Evolutionary conservation across 2,329 filamentous ascomycete species (phyloP), one percentile per base, ranked within the genome.

Genomic region (Pyrenophora seminiperda): DNA sequence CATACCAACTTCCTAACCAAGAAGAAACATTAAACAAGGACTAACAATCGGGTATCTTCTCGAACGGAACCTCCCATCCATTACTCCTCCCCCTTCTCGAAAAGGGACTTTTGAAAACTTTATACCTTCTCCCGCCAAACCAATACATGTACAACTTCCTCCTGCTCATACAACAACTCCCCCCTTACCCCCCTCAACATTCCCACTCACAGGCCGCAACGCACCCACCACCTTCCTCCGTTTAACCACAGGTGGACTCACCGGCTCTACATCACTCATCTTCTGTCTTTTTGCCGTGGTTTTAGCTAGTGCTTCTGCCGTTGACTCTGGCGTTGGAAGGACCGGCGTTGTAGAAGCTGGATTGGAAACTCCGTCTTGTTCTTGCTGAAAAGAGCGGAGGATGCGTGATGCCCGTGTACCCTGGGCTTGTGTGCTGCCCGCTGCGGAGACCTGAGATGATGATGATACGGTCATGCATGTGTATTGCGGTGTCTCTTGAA

Each of bases 211-310:
- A 31, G 40, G 38, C 14, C 58, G 48, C 4, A 68, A 43, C 7
- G 60, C 54, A 17, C n/a, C 48, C 3, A 52, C 39, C 2, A 44
- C 31, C 20, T 44, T 63, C 4, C 50, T 58, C 13, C 62, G 58
- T 39, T 68, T 68, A 1, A 39, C 27, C 2, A 50, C 36, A 1
- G 63, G 65, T 2, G 63, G 65, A 31, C 58, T 66, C 14, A 65
- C 53, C 2, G 46, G 7, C 4, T 43, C 42, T 3, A 36, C 19
- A 7, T 51, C 42, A 10, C 43, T 57, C 27, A 49, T 49, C 22
- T 53, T 60, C 18, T 43, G 56, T 2, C 24, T n/a, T 18, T 19
- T 34, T 13, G 34, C 41, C n/a, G 40, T 18, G 3, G 20, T 11
- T 10, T 4, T 4, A 7, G 18, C 30, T 7, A 9, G 24, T 14